Evolutionary conservation across 768 basidiomycete species (phyloP), one percentile per base, ranked within the genome.

Genomic region (Galerina sulciceps): DNA sequence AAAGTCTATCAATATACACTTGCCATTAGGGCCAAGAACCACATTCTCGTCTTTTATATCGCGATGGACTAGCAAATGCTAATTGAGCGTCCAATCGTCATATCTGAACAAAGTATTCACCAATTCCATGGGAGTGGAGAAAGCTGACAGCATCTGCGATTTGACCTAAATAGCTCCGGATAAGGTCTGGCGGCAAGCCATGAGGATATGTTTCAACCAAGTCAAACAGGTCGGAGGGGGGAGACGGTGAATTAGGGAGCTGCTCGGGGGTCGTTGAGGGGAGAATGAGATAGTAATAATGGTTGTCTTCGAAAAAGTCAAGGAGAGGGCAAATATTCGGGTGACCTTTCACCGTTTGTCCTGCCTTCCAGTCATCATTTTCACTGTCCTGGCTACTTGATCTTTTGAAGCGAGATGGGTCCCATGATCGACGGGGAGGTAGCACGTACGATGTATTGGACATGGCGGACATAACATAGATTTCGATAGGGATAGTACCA

Each of bases 11-110:
- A 99, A 73, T 71, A 98, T 88, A 70, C 93, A 94, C 69, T 84
- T 86, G 31, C 93, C 95, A 44, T 83, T 74, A 14, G 88, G 85
- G 8, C 90, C 92, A 42, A 94, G 81, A 37, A 94, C 89, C 14
- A 94, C 91, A 71, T 98, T 97, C 73, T 99, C 96, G 67, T 99
- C 96, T 75, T 99, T 99, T 73, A 99, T 88, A 68, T 99, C 96
- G 52, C 96, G 91, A 73, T 99, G 96, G 10, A 99, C 91, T 93
- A 63, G 48, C 65, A 38, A 41, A 48, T 41, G 60, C 60, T 34
- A 8, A 37, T 60, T 43, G 23, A 59, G 56, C 44, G 45, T 58
- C 22, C 10, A 10, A 40, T 17, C 41, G 14, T 13, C n/a, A 17
- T 42, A 20, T 45, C 43, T n/a, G 47, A 41, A 42, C 53, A 49